Evolutionary conservation across 345 rosid genomes (phyloP).

Genomic region (Hibiscus mutabilis): DNA sequence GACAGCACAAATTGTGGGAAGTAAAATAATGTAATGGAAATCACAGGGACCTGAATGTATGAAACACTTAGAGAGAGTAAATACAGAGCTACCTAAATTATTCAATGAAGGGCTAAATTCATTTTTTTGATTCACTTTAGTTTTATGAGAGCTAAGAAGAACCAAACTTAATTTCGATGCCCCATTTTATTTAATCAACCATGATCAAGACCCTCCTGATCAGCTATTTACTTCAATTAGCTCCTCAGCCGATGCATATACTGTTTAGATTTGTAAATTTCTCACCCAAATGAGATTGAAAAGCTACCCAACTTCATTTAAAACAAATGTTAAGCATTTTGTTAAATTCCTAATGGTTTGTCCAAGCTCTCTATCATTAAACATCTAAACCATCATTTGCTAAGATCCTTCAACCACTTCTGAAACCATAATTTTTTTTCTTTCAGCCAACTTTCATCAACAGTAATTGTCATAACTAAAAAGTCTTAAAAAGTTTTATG

Average conservation of each 20-base stretch:
- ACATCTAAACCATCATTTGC: neutral
- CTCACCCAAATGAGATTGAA: neutral
- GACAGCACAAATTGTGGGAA: neutral
- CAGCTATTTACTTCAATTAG: no score
- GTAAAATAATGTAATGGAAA: neutral
- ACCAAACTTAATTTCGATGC: neutral
- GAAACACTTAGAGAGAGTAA: neutral
- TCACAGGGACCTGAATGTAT: neutral
- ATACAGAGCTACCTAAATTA: neutral
- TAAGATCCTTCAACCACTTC: neutral
- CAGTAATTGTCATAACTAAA: neutral
- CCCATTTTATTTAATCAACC: neutral
- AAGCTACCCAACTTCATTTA: neutral
- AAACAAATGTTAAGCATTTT: neutral
- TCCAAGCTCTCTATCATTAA: neutral
- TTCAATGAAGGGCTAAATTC: neutral
- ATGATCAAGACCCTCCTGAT: no score
- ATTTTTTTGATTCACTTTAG: neutral
- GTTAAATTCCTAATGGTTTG: neutral
- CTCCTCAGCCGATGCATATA: no score
- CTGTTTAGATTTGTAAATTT: neutral
- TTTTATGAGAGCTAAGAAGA: neutral
- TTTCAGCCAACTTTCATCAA: constrained; percentile 3
- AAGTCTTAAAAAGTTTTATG: neutral
- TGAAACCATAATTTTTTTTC: neutral